Percentiles rank a stretch among this genome's conserved stretches.
phyloP scores from a whole-genome alignment of 306 rosid genomes.

The Clitoria ternatea region DNA sequence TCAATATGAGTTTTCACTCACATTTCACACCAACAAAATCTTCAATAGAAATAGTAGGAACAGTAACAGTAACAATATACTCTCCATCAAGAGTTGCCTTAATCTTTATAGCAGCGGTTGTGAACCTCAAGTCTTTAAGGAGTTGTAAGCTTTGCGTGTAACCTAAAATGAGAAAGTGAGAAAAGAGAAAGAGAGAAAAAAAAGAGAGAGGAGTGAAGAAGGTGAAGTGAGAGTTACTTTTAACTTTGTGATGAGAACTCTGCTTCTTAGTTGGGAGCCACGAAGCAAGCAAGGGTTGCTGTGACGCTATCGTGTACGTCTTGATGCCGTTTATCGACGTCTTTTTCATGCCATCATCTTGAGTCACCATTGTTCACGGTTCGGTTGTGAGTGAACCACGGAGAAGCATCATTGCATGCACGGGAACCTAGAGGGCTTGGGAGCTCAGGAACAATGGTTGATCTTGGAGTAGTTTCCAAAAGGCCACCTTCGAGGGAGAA shows the following conservation, averaged over 20 bases:
- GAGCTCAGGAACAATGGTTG: too few relatives aligned
- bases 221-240: slow-evolving; percentile 28
- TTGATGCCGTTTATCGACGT: slow-evolving; percentile 70
- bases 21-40: too few relatives aligned
- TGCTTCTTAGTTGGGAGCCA: slow-evolving; percentile 72
- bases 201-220: not conserved
- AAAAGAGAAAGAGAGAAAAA: not conserved
- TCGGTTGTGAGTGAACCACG: too few relatives aligned
- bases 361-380: slow-evolving; percentile 61
- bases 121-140: slow-evolving; percentile 73
- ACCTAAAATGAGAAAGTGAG: slow-evolving; percentile 34
- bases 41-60: too few relatives aligned
- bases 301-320: slow-evolving; percentile 67
- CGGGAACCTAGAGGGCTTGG: too few relatives aligned
- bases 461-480: too few relatives aligned
- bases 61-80: too few relatives aligned
- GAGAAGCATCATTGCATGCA: too few relatives aligned
- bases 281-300: slow-evolving; percentile 69
- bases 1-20: not conserved
- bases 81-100: slow-evolving; percentile 87
- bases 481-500: too few relatives aligned
- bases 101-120: slow-evolving; percentile 79
- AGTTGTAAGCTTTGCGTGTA: slow-evolving; percentile 63
- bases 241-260: slow-evolving; percentile 54
- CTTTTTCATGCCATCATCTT: slow-evolving; percentile 65